phyloP scores from a whole-genome alignment of 352 stramenopile genomes.

The Saprolegnia diclina region DNA sequence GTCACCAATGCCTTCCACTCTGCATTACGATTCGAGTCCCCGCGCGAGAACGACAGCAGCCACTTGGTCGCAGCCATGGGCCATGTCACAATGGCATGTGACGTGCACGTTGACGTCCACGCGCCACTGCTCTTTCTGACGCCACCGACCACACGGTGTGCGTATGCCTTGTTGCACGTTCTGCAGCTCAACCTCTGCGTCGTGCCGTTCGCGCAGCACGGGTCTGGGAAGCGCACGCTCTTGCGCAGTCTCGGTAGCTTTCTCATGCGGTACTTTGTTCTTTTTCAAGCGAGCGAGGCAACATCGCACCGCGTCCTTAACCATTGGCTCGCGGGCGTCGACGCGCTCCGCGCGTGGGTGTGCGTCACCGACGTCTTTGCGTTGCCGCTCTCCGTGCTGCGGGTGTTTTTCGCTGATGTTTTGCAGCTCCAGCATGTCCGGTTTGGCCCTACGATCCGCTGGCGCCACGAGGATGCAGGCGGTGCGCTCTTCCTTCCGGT shows the following conservation, averaged over 20 bases:
- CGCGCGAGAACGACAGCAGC: neutral
- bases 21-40: neutral
- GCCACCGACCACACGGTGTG: neutral
- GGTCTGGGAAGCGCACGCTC: constrained; percentile 10
- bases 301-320: neutral
- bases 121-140: constrained; percentile 1
- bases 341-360: neutral
- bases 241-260: neutral
- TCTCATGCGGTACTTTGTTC: constrained; percentile 3
- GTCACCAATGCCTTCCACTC: neutral
- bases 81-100: neutral
- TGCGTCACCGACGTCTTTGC: neutral
- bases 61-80: neutral
- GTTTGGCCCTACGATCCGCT: neutral
- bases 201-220: neutral
- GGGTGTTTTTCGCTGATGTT: neutral
- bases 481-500: neutral
- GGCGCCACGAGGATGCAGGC: neutral
- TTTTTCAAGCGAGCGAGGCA: neutral
- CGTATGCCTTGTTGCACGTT: constrained; percentile 8
- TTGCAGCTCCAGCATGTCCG: neutral
- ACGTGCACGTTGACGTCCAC: neutral
- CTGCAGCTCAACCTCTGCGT: constrained; percentile 5
- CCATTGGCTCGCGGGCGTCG: neutral
- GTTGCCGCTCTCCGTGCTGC: neutral